Conservation (phyloP, 352 stramenopile species). For the Globisporangium sylvaticum region DNA sequence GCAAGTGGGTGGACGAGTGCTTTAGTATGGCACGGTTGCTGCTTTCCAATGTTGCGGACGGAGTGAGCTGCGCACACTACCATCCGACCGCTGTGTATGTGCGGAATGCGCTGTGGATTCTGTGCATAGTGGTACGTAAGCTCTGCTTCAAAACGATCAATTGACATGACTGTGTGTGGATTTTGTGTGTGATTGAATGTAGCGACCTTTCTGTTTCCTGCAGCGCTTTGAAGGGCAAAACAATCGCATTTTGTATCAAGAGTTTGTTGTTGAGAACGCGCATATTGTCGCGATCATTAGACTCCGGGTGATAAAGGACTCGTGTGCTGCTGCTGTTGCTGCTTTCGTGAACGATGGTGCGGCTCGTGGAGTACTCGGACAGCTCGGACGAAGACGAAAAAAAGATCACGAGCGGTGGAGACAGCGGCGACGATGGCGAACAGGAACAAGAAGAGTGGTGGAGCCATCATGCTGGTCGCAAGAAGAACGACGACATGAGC, state of each 20-base stretch:
- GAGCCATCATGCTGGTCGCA: background rate
- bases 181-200: background rate
- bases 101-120: background rate
- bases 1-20: background rate
- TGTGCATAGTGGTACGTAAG: background rate
- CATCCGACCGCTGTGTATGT: background rate
- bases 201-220: background rate
- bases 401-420: background rate
- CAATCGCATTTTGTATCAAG: background rate
- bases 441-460: background rate
- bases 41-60: background rate
- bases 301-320: background rate
- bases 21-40: too few relatives aligned
- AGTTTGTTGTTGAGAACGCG: background rate
- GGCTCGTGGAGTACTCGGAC: conserved; percentile 19
- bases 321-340: background rate
- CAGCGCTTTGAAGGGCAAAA: background rate
- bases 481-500: conserved; percentile 1
- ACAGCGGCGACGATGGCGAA: background rate
- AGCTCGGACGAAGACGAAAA: conserved; percentile 12
- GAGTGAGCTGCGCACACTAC: background rate
- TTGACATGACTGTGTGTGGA: background rate
- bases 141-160: background rate
- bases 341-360: conserved; percentile 7
- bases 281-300: background rate